Conservation (phyloP, 805 yeast species). For the Jamesozyma jinghongensis region DNA sequence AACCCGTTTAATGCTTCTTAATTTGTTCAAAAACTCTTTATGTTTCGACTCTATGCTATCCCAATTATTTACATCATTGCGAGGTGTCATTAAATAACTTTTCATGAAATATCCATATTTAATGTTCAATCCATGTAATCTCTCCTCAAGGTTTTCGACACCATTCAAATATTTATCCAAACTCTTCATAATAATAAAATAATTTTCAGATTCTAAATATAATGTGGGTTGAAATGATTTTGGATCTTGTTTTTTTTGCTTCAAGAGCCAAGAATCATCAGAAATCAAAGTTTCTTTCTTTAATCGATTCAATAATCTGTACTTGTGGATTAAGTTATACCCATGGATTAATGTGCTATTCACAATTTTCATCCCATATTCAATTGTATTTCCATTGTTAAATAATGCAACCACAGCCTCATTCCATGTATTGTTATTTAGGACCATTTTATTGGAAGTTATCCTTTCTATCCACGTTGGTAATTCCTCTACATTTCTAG, state of each 20-base stretch:
- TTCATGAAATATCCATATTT: conserved; percentile 30
- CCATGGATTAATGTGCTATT: conserved; percentile 34
- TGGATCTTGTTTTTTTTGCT: conserved; percentile 13
- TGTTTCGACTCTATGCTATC: conserved; percentile 14
- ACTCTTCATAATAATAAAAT: conserved; percentile 8
- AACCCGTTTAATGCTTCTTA: conserved; percentile 11
- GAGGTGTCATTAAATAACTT: conserved; percentile 19
- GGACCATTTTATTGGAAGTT: conserved; percentile 19
- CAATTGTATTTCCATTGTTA: conserved; percentile 22
- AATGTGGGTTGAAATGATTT: conserved; percentile 20
- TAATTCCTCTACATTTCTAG: conserved; percentile 10
- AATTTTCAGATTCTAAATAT: conserved; percentile 22
- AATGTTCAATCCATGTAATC: conserved; percentile 12
- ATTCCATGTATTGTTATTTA: conserved; percentile 30
- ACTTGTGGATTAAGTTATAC: conserved; percentile 24
- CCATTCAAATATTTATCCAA: conserved; percentile 22
- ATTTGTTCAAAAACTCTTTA: conserved; percentile 9
- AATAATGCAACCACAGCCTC: conserved; percentile 24
- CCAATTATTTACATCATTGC: conserved; percentile 20
- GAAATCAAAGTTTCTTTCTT: conserved; percentile 8
- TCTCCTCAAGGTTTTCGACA: conserved; percentile 8
- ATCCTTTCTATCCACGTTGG: conserved; percentile 17
- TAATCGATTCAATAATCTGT: conserved; percentile 14
- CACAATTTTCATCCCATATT: conserved; percentile 23
- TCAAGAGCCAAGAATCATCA: conserved; percentile 15